Conservation (phyloP, 371 early-diverging fungal species). For the Furculomyces boomerangus region DNA sequence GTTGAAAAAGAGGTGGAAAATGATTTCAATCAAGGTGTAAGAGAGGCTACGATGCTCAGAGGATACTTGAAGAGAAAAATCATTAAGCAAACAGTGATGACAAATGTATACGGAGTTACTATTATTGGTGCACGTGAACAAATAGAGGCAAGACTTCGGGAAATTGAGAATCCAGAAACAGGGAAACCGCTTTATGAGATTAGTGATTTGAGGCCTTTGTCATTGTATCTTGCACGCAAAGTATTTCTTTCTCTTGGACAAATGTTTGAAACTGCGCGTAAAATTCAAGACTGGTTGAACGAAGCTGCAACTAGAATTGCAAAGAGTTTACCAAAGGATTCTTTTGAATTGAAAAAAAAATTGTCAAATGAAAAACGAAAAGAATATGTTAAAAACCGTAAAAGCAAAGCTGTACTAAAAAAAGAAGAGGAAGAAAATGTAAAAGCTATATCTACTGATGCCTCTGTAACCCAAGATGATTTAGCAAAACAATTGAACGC, state of each 20-base stretch:
- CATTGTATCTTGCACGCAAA: conserved; percentile 57
- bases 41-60: conserved; percentile 31
- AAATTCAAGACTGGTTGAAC: conserved; percentile 88
- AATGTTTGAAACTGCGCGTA: conserved; percentile 76
- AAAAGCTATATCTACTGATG: not conserved
- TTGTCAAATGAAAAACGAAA: conserved; percentile 4
- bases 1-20: conserved; percentile 50
- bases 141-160: conserved; percentile 63
- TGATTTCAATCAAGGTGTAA: conserved; percentile 38
- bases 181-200: conserved; percentile 24
- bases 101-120: conserved; percentile 96
- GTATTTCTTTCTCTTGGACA: conserved; percentile 77
- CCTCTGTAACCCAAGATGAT: not conserved
- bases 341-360: conserved; percentile 24
- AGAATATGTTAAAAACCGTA: too few relatives aligned
- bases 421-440: too few relatives aligned
- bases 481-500: not conserved
- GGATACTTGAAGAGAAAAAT: conserved; percentile 78
- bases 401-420: conserved; percentile 9
- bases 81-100: conserved; percentile 98
- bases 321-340: conserved; percentile 47
- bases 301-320: conserved; percentile 73
- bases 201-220: conserved; percentile 20
- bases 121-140: conserved; percentile 85
- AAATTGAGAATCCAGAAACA: conserved; percentile 35